Base-by-base conservation (phyloP, 1,139 yeast species). In the Pneumocystis sp. region DNA sequence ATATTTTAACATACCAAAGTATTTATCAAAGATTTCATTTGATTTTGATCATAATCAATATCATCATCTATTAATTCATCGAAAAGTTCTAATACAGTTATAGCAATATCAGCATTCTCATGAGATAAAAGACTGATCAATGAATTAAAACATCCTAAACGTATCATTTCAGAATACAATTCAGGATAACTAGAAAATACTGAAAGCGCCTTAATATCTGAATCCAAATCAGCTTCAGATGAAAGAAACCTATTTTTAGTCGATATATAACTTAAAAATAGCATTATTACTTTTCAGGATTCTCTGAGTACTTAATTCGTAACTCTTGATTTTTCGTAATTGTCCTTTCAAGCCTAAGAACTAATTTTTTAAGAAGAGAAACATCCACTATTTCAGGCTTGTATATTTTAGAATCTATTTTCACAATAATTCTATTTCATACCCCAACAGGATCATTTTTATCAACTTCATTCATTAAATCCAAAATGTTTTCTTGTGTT, bases 51-150 rank as follows among this genome's bases (percentile, higher is more conserved):
- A 15, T 65, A 67, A 15, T 59, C 64, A 37, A 65, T 69, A 61
- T 70, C 73, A 37, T 67, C 68, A 56, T 66, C 66, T 15, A 66
- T 64, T 40, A 75, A 63, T 50, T 75, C 77, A 6, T 65, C 66
- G 17, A 74, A 63, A 19, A 74, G 67, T 44, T 70, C 69, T 21
- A 73, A 62, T 1, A 70, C 71, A 17, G 71, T 73, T 34, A 71
- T 70, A 5, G 72, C 73, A 50, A 77, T 74, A 57, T 75, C 77
- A 15, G 70, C 67, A 64, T 77, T 77, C 17, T 74, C 76, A 63
- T 77, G 79, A 10, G 67, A 67, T 34, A 76, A 62, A 21, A 76
- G 65, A 2, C 70, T 66, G 17, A 71, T 63, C 29, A 76, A 67
- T 2, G 70, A 66, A 5, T 67, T 71, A n/a, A 69, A 62, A 21